These are phyloP conservation scores for Boehmeria nivea DNA, from an alignment of 306 rosid species.

Conservation along the genomic window DNA sequence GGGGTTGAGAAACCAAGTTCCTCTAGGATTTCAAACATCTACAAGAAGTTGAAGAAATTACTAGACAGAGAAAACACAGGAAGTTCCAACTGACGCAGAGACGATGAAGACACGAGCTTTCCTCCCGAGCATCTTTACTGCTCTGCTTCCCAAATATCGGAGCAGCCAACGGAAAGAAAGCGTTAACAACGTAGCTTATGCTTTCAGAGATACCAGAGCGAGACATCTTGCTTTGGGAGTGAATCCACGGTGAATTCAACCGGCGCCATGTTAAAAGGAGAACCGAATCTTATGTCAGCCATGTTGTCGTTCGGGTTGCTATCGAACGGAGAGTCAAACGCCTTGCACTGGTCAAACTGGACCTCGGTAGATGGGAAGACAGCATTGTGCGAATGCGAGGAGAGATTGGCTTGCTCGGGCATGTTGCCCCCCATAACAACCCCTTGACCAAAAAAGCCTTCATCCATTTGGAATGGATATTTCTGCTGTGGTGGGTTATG, in stretches of 20 bases:
- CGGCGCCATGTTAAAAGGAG: conserved; percentile 33
- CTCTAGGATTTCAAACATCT: conserved; percentile 7
- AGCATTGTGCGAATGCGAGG: conserved; percentile 19
- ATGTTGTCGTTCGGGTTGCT: conserved; percentile 16
- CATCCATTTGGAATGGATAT: conserved; percentile 28
- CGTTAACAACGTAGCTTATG: not conserved
- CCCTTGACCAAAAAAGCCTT: conserved; percentile 25
- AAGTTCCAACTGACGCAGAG: conserved; percentile 4
- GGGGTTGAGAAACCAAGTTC: not conserved
- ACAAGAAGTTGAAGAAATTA: conserved; percentile 5
- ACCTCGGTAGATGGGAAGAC: conserved; percentile 23
- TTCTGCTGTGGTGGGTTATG: conserved; percentile 23
- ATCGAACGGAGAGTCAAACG: conserved; percentile 39
- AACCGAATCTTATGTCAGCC: conserved; percentile 27
- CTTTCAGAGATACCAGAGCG: conserved; percentile 43
- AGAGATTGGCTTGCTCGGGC: conserved; percentile 14
- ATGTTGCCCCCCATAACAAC: conserved; percentile 19
- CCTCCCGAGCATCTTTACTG: not conserved
- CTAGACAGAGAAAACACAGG: not conserved
- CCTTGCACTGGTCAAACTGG: conserved; percentile 30
- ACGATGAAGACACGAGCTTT: conserved; percentile 3
- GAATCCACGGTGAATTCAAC: conserved; percentile 29
- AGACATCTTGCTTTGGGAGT: conserved; percentile 33
- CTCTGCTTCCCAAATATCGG: conserved; percentile 10
- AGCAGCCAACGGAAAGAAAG: conserved; percentile 1